Percentiles rank a stretch among this genome's conserved stretches.
Evolutionary conservation across 495 filamentous ascomycete species (phyloP).

Genomic region (Podospora anserina): DNA sequence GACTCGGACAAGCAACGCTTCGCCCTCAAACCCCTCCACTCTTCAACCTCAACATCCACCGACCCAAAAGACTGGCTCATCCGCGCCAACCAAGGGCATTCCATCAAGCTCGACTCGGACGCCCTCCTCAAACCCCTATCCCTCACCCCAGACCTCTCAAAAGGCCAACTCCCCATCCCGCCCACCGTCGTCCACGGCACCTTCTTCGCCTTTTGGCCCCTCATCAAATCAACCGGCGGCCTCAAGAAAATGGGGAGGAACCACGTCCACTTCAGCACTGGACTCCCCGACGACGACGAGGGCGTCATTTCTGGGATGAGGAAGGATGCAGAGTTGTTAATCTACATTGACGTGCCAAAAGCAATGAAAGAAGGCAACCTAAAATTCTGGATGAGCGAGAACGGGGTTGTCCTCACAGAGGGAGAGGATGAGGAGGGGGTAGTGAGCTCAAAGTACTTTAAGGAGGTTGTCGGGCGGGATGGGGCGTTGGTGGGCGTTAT

Average conservation of each 20-base stretch:
- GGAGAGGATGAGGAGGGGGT: constrained; percentile 43
- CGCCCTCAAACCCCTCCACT: constrained; percentile 49
- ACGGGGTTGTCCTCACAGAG: constrained; percentile 66
- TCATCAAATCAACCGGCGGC: constrained; percentile 69
- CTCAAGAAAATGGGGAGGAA: constrained; percentile 75
- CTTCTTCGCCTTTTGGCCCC: constrained; percentile 68
- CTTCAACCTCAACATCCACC: constrained; percentile 32
- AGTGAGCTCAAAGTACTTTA: constrained; percentile 44
- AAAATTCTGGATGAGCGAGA: constrained; percentile 81
- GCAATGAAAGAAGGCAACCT: constrained; percentile 60
- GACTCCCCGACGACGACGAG: constrained; percentile 49
- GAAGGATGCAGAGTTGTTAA: constrained; percentile 67
- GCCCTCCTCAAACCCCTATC: constrained; percentile 66
- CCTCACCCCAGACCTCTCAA: constrained; percentile 33
- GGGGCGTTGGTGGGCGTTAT: constrained; percentile 57
- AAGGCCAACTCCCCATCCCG: constrained; percentile 45
- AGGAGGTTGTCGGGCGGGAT: constrained; percentile 55
- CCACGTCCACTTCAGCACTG: constrained; percentile 83
- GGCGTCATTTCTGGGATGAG: constrained; percentile 85
- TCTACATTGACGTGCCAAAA: constrained; percentile 72
- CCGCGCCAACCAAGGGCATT: constrained; percentile 92
- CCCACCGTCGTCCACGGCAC: constrained; percentile 80
- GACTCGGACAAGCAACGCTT: constrained; percentile 91
- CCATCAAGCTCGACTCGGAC: constrained; percentile 65
- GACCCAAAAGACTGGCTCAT: constrained; percentile 73